These are phyloP conservation scores for Skeletonema grethae DNA, from an alignment of 108 stramenopile genomes.

Conservation along the genomic window DNA sequence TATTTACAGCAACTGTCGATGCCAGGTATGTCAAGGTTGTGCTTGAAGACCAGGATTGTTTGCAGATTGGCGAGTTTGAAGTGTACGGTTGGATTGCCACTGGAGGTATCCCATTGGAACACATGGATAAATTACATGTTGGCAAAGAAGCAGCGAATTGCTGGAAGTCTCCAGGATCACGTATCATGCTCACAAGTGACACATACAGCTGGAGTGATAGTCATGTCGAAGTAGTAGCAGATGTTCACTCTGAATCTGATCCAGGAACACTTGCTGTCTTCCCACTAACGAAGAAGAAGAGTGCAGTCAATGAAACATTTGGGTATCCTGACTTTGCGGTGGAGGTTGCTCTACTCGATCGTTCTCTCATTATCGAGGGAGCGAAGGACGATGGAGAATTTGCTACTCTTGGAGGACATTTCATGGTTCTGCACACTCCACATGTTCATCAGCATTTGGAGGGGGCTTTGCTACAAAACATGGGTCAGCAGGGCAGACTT, in stretches of 20 bases:
- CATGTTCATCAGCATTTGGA: slow-evolving; percentile 33
- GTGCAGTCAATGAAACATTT: slow-evolving; percentile 11
- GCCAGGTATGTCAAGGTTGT: slow-evolving; percentile 14
- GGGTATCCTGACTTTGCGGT: slow-evolving; percentile 42
- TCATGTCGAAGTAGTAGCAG: slow-evolving; percentile 7
- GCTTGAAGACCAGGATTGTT: slow-evolving; percentile 6
- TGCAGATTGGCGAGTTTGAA: slow-evolving; percentile 21
- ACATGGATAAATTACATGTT: slow-evolving; percentile 8
- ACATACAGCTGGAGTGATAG: slow-evolving; percentile 7
- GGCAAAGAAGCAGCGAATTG: slow-evolving; percentile 16
- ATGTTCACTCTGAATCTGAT: slow-evolving; percentile 9
- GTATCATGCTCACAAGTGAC: slow-evolving; percentile 12
- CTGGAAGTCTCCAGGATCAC: slow-evolving; percentile 10
- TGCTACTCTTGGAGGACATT: slow-evolving; percentile 28
- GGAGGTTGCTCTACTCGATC: slow-evolving; percentile 49
- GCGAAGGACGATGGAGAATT: slow-evolving; percentile 10
- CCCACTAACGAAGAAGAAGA: slow-evolving; percentile 23
- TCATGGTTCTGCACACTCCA: slow-evolving; percentile 44
- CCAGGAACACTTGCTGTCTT: slow-evolving; percentile 10
- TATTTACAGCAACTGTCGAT: slow-evolving; percentile 8
- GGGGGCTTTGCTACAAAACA: slow-evolving; percentile 35
- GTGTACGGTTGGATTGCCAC: neutral
- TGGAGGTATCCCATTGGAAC: slow-evolving; percentile 1
- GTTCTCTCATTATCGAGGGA: slow-evolving; percentile 47
- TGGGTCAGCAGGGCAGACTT: slow-evolving; percentile 35